phyloP scores from a whole-genome alignment of 306 rosid species.

The Vachellia pachyceras region DNA sequence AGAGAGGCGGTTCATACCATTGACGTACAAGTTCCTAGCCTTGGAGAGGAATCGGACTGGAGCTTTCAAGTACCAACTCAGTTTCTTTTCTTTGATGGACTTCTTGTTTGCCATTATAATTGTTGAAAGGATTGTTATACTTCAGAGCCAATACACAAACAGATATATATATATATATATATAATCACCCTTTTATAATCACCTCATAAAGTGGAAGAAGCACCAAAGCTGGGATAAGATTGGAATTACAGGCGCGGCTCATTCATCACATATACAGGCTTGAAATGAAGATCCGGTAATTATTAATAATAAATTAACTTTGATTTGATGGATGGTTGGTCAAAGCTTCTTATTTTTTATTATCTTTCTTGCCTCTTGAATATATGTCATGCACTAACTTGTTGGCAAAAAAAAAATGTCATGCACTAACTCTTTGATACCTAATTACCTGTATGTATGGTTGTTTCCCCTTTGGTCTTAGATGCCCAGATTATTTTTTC shows the following conservation, averaged over 20 bases:
- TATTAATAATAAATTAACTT: neutral
- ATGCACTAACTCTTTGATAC: too few relatives aligned
- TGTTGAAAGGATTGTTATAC: neutral
- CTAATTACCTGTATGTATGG: too few relatives aligned
- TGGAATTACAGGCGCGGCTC: neutral
- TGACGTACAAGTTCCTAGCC: constrained; percentile 58
- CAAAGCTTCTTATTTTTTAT: neutral
- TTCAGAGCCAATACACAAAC: neutral
- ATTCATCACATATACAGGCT: neutral
- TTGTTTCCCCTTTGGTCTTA: too few relatives aligned
- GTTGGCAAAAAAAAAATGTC: too few relatives aligned
- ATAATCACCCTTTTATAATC: neutral
- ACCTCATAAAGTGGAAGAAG: neutral
- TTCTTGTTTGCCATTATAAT: constrained; percentile 34
- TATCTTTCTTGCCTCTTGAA: too few relatives aligned
- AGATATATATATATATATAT: too few relatives aligned
- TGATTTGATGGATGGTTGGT: neutral
- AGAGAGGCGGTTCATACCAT: constrained; percentile 52
- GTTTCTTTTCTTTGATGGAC: constrained; percentile 30
- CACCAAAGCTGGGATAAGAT: neutral
- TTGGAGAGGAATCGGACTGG: constrained; percentile 50
- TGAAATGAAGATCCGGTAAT: neutral
- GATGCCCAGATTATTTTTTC: too few relatives aligned
- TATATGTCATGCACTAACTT: too few relatives aligned
- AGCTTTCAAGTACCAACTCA: constrained; percentile 44